Base-by-base conservation (phyloP, 2,329 filamentous ascomycete genomes). In the Xylariaceae sp. region DNA sequence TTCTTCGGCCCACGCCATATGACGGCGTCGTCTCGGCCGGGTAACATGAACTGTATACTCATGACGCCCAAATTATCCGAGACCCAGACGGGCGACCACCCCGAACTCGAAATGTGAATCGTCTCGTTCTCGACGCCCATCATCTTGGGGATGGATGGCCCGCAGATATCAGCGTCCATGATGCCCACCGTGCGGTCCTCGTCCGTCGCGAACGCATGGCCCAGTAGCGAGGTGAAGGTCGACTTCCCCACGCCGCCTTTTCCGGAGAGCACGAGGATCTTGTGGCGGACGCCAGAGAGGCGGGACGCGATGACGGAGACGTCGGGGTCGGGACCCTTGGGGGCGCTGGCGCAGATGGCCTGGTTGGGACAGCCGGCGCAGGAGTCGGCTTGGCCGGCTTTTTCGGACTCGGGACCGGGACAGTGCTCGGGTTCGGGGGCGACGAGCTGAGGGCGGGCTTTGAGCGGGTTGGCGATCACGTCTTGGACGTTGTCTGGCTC, bases 1-100 rank as follows among this genome's bases (percentile, higher is more conserved):
- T 98, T 98, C 79, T 98, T 98, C 3, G 93, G 86, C 0, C 93
- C 93, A 40, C 93, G 80, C 93, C 93, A 98, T 55, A 98, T 98
- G 33, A 98, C 85, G 3, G 93, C 93, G 62, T 95, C 91, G 66
- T 98, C 92, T 37, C 88, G 79, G 60, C 88, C 89, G 0, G 93
- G 93, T 37, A 98, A 75, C 89, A 98, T 95, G 65, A 98, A 98
- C 67, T 98, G 93, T 54, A 98, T 89, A 60, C 86, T 93, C 92
- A 98, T 97, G 40, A 95, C 89, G 2, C 86, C 88, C 3, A 98
- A 74, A 59, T 97, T 98, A 58, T 97, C 93, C 58, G 84, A 80
- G 14, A 95, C 91, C 88, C 91, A 97, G 12, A 97, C 92, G 0
- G 93, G 93, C 62, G 86, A 89, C 93, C 91, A 96, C 2, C 93